Percentiles rank a stretch among this genome's conserved stretches.
phyloP scores from a whole-genome alignment of 169 alveolate species.

The Plasmodium gaboni region DNA sequence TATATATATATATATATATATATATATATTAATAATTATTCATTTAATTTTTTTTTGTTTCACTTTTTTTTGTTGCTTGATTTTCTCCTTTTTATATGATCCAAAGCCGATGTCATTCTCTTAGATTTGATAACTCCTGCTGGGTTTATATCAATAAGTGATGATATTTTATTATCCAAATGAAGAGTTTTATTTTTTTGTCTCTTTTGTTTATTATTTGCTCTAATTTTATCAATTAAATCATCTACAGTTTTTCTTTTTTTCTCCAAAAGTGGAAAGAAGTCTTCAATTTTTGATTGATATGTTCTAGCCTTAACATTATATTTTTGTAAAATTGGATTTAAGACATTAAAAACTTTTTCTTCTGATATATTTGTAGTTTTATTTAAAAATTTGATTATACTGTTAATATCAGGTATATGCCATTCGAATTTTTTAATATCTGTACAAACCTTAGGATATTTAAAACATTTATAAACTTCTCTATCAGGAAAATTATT shows the following conservation, averaged over 20 bases:
- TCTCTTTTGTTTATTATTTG: constrained; percentile 17
- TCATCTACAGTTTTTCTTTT: constrained; percentile 58
- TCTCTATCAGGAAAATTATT: constrained; percentile 85
- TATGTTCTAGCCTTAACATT: constrained; percentile 46
- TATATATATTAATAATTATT: not conserved
- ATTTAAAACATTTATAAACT: constrained; percentile 83
- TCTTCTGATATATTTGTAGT: constrained; percentile 58
- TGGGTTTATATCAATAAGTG: constrained; percentile 57
- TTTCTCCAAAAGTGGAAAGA: constrained; percentile 59
- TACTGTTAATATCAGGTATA: constrained; percentile 28
- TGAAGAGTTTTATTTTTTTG: not conserved
- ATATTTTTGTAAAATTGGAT: constrained; percentile 51
- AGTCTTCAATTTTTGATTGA: constrained; percentile 47
- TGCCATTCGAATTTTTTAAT: constrained; percentile 62
- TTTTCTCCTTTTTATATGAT: constrained; percentile 35
- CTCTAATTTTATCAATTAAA: constrained; percentile 34
- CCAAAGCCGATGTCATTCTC: constrained; percentile 48
- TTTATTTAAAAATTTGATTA: constrained; percentile 22
- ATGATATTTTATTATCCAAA: not conserved
- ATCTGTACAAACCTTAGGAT: constrained; percentile 77
- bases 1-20: not conserved
- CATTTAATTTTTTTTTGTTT: not conserved
- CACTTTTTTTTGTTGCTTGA: constrained; percentile 11
- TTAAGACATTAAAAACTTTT: constrained; percentile 41
- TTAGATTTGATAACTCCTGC: constrained; percentile 60